Evolutionary conservation across 306 rosid genomes (phyloP), one percentile per base, ranked within the genome.

Genomic region (Cucumis hystrix): DNA sequence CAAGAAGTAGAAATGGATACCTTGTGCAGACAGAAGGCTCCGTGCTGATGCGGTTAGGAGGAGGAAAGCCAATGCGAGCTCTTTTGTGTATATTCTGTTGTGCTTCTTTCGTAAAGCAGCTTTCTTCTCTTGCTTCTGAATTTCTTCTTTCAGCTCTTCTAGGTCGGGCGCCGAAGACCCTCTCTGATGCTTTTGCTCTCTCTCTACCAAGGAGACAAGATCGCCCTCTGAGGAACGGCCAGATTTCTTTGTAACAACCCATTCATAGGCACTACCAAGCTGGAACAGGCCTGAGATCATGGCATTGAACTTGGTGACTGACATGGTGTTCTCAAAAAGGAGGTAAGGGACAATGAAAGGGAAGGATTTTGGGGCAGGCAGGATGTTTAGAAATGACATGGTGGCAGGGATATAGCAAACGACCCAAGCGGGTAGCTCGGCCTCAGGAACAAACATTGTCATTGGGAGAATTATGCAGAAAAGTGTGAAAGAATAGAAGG

Each of bases 281-380:
- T 93, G 98, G 83, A 93, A 88, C 21, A 93, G 86, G 17, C 98
- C 97, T 0, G 97, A 91, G 83, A 93, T 84, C 98, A 93, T 93
- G 78, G 98, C 97, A 66, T 91, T 93, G 89, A 93, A 93, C 80
- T 93, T 91, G 56, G 97, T 93, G 30, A 93, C 97, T 0, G 98
- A 91, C 98, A 93, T 91, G 39, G 98, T 93, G 86, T 93, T 91
- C 82, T 93, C 97, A 2, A 93, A 93, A 10, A 93, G 93, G 78
- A 93, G 98, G 89, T 93, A 93, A 21, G 98, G 98, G 15, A 93
- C 97, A 4, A 93, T 93, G 86, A 93, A 93, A 21, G 98, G 98
- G 82, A 93, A 93, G 43, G 97, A 86, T 81, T 93, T 91, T 10
- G 89, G 98, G 28, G 98, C 93, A 0, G 98, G 98, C 20, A 93